These are phyloP conservation scores for Colletotrichum sidae DNA, from an alignment of 2,329 filamentous ascomycete species.

Conservation along the genomic window DNA sequence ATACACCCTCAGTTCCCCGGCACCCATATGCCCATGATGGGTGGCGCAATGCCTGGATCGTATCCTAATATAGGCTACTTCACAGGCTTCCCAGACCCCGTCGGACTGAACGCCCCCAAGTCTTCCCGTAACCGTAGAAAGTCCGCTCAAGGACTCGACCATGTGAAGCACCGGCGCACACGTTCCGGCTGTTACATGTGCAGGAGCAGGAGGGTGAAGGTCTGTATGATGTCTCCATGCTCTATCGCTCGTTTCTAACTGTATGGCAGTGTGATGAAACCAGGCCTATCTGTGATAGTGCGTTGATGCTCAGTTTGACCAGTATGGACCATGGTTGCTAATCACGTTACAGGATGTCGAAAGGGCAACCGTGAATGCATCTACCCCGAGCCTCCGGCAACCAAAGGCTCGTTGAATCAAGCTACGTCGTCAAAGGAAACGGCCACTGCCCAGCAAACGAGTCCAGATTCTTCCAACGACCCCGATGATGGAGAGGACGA, in stretches of 20 bases:
- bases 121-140: conserved; percentile 63
- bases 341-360: conserved; percentile 74
- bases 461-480: conserved; percentile 66
- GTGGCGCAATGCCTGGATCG: conserved; percentile 51
- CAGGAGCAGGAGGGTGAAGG: conserved; percentile 86
- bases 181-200: conserved; percentile 95
- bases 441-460: conserved; percentile 52
- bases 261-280: conserved; percentile 85
- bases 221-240: conserved; percentile 46
- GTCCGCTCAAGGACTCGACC: conserved; percentile 67
- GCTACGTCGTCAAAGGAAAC: conserved; percentile 53
- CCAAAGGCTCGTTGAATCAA: conserved; percentile 51
- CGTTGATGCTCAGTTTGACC: conserved; percentile 42
- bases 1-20: conserved; percentile 51
- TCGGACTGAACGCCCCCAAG: conserved; percentile 61
- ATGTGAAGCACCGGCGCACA: conserved; percentile 92
- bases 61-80: conserved; percentile 64
- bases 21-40: conserved; percentile 43
- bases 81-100: conserved; percentile 61
- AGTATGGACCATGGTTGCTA: conserved; percentile 40
- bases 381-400: conserved; percentile 78
- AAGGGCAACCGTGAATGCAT: conserved; percentile 93
- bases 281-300: conserved; percentile 86
- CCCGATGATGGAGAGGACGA: conserved; percentile 61
- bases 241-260: conserved; percentile 33